phyloP scores from a whole-genome alignment of 768 basidiomycete genomes.

The Pleurotus djamor region DNA sequence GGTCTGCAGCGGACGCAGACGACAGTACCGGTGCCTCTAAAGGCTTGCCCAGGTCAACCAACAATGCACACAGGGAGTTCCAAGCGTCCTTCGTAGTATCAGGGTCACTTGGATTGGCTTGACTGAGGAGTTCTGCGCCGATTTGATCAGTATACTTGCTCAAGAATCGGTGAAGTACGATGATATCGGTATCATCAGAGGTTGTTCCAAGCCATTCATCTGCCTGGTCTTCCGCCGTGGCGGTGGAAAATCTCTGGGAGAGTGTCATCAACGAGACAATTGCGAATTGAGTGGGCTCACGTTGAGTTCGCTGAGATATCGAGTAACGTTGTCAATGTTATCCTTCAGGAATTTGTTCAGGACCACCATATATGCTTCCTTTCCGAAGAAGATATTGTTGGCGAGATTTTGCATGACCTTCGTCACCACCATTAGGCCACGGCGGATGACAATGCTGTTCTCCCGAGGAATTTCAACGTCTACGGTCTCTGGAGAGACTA shows the following conservation, averaged over 20 bases:
- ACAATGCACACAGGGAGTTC: conserved; percentile 75
- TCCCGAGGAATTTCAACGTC: conserved; percentile 80
- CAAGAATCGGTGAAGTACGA: conserved; percentile 83
- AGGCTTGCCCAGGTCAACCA: conserved; percentile 76
- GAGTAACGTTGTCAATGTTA: conserved; percentile 71
- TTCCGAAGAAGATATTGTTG: conserved; percentile 92
- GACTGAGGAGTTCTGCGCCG: conserved; percentile 81
- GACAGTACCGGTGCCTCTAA: conserved; percentile 68
- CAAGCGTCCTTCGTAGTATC: conserved; percentile 78
- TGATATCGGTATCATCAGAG: conserved; percentile 80
- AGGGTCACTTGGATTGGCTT: conserved; percentile 57
- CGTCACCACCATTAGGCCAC: conserved; percentile 82
- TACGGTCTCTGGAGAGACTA: conserved; percentile 82
- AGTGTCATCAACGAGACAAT: neutral
- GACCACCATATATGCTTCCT: conserved; percentile 82
- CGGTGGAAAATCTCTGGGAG: conserved; percentile 31
- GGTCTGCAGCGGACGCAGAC: conserved; percentile 39
- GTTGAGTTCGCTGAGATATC: conserved; percentile 66
- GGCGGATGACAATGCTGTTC: conserved; percentile 49
- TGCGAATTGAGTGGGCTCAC: conserved; percentile 32
- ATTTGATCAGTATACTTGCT: conserved; percentile 85
- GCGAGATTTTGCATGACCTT: conserved; percentile 93
- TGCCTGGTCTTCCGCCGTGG: conserved; percentile 51
- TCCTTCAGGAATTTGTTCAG: conserved; percentile 73
- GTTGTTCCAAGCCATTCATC: conserved; percentile 77